These are phyloP conservation scores for Aspergillus steynii DNA, from an alignment of 495 filamentous ascomycete species.

Conservation along the genomic window DNA sequence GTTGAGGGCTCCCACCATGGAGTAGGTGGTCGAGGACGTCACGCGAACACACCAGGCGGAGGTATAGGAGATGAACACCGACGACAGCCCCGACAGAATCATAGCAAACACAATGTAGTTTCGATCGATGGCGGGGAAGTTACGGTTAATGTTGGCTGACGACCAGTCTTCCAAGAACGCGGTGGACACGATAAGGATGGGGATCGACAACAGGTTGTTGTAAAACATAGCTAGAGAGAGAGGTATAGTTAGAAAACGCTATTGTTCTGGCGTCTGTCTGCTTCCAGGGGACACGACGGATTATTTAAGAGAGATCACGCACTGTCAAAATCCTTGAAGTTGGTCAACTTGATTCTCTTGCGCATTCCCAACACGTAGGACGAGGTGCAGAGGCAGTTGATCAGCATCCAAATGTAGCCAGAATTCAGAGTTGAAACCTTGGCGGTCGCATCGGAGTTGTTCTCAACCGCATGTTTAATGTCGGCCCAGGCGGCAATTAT, in stretches of 20 bases:
- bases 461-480: conserved; percentile 80
- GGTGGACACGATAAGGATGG: conserved; percentile 81
- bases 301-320: conserved; percentile 40
- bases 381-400: conserved; percentile 96
- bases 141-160: conserved; percentile 72
- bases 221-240: conserved; percentile 87
- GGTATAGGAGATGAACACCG: conserved; percentile 98
- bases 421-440: conserved; percentile 89
- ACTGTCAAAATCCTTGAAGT: conserved; percentile 99
- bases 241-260: conserved; percentile 29
- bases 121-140: conserved; percentile 80
- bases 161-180: conserved; percentile 92
- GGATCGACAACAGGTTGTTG: conserved; percentile 98
- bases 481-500: conserved; percentile 97
- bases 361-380: conserved; percentile 91
- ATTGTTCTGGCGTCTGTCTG: not conserved
- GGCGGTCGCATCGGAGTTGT: conserved; percentile 61
- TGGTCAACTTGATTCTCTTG: conserved; percentile 98
- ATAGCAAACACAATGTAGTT: conserved; percentile 81
- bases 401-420: conserved; percentile 96
- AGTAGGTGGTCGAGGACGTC: conserved; percentile 94
- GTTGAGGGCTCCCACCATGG: conserved; percentile 97
- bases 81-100: conserved; percentile 89
- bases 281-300: not conserved
- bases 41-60: conserved; percentile 98